Evolutionary conservation across 2,329 filamentous ascomycete species (phyloP), one percentile per base, ranked within the genome.

Genomic region (Elsinoe perseae): DNA sequence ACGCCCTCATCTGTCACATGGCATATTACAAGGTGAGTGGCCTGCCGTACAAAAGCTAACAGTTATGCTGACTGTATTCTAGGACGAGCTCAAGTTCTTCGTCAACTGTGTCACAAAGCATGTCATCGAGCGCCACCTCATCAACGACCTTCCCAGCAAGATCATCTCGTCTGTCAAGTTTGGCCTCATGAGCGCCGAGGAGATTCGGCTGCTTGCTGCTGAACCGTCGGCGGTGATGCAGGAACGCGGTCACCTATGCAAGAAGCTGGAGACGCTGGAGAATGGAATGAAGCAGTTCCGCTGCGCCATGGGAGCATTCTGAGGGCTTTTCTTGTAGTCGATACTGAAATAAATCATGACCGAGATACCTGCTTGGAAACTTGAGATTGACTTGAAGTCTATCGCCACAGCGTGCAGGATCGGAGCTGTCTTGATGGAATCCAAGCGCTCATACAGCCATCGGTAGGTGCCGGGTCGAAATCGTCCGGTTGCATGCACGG

Each of bases 41-140:
- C n/a, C n/a, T n/a, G n/a, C n/a, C n/a, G n/a, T n/a, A n/a, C n/a
- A n/a, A n/a, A n/a, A n/a, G n/a, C n/a, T n/a, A n/a, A 30, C 10
- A 30, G 28, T 30, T 6, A 6, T 21, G 10, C 16, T 27, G 14
- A 28, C 42, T 20, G 27, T 28, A n/a, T 30, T 2, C 1, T 50
- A 70, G 62, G 67, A 69, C 40, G 64, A 70, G 56, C 53, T 70
- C 21, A 69, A 68, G 57, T 68, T 65, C 56, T 73, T 73, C 62
- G 58, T 70, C 58, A 61, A 63, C 32, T 63, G 58, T 16, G 61
- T 74, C 27, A 63, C 65, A 27, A 68, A 68, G 27, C 64, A 69
- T n/a, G 66, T 72, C 21, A 62, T 74, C 44, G 72, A 75, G 61
- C 69, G 71, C 10, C 62, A 69, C 58, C 58, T 74, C 2, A 60